A percentile compares a stretch with the other conserved stretches of the same genome.
Evolutionary conservation across 176 grass and related monocot genomes (phyloP).

Genomic region (Paspalum vaginatum): DNA sequence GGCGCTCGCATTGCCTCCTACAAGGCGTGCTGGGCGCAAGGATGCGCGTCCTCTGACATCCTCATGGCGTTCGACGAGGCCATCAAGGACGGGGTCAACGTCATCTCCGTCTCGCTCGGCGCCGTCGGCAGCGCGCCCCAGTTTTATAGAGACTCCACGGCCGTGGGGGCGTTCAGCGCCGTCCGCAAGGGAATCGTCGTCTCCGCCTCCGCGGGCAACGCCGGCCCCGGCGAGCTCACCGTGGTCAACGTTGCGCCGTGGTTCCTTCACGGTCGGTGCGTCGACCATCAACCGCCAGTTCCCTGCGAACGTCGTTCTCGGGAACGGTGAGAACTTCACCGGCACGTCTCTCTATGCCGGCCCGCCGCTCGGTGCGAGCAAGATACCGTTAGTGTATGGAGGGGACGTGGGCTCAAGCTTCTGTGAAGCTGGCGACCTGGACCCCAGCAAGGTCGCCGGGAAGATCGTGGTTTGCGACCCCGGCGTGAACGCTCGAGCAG

Average conservation of each 20-base stretch:
- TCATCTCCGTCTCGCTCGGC: slow-evolving; percentile 47
- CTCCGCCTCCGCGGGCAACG: slow-evolving; percentile 36
- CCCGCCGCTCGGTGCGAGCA: neutral
- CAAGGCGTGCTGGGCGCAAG: slow-evolving; percentile 38
- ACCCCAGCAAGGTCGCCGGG: slow-evolving; percentile 20
- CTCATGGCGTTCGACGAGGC: slow-evolving; percentile 44
- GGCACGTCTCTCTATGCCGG: slow-evolving; percentile 45
- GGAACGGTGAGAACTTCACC: slow-evolving; percentile 29
- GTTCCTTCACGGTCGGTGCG: slow-evolving; percentile 65
- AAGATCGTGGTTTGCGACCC: slow-evolving; percentile 64
- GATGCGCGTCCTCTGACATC: slow-evolving; percentile 40
- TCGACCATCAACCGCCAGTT: slow-evolving; percentile 55
- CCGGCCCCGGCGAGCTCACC: slow-evolving; percentile 34
- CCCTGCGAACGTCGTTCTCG: slow-evolving; percentile 44
- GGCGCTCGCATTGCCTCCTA: slow-evolving; percentile 43
- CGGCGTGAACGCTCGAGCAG: neutral
- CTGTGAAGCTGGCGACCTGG: slow-evolving; percentile 35
- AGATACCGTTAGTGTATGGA: slow-evolving; percentile 38
- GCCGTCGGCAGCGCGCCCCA: neutral
- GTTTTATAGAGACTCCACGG: slow-evolving; percentile 25
- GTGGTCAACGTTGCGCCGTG: slow-evolving; percentile 58
- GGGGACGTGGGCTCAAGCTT: slow-evolving; percentile 18
- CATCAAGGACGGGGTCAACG: slow-evolving; percentile 38
- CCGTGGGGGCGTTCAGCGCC: slow-evolving; percentile 50
- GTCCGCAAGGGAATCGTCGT: slow-evolving; percentile 48